Base-by-base conservation (phyloP, 2,329 filamentous ascomycete genomes). In the Pestalotiopsis fici region DNA sequence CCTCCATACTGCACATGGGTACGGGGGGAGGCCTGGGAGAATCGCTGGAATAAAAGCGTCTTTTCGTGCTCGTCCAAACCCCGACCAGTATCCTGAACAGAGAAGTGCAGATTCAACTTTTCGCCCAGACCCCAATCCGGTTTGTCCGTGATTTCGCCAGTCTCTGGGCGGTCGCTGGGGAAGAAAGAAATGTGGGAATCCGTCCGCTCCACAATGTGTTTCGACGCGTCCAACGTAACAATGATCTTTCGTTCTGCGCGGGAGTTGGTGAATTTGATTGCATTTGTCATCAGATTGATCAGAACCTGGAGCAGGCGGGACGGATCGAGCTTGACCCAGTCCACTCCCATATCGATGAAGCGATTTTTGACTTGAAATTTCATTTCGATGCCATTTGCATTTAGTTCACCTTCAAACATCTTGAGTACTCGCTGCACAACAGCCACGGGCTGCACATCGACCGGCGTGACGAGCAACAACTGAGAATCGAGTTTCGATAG, bases 371-470 rank as follows among this genome's bases (percentile, higher is more conserved):
- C 86, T 1, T 85, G 83, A 71, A 94, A 92, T 50, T 89, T 85
- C 78, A 94, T 88, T 64, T 88, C 84, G 68, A 95, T 95, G 56
- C 90, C 88, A 67, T 93, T 91, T 7, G 90, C 90, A 59, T 88
- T 84, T 15, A 95, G 80, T 75, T 95, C 92, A 9, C 90, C 86
- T 78, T 94, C 91, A 72, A 94, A 94, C 89, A 95, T 93, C 76
- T 93, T 93, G 56, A 93, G 79, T 1, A 91, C 90, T 39, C 88
- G 83, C 69, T 91, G 87, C 2, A 93, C 89, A 7, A 93, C 87
- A 27, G 87, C 85, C 43, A 92, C 79, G 0, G 91, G 91, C 73
- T 93, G 90, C 1, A 90, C 87, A 67, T 91, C 87, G 4, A 93
- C 86, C 0, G 91, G 91, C 1, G 91, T 91, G 1, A 93, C 91